These are phyloP conservation scores for Lepidium aucheri DNA, from an alignment of 345 rosid genomes.

Conservation along the genomic window DNA sequence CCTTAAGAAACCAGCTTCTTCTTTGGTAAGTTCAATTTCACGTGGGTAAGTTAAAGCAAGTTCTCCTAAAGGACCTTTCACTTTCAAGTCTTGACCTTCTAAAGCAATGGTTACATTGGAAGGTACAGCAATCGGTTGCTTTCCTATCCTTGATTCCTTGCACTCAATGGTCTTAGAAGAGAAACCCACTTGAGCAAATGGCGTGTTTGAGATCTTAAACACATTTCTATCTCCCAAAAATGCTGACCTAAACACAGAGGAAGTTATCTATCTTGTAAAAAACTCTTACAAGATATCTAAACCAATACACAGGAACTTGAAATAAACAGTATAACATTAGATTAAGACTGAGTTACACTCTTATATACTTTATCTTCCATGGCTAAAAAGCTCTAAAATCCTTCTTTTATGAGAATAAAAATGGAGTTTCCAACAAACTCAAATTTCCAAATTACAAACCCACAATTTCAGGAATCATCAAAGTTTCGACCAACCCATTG, in stretches of 20 bases:
- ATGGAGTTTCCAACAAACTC: neutral
- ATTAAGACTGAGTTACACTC: neutral
- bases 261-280: neutral
- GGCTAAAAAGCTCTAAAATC: neutral
- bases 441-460: neutral
- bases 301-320: neutral
- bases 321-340: neutral
- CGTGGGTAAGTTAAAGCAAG: constrained; percentile 64
- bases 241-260: constrained; percentile 35
- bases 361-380: neutral
- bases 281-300: neutral
- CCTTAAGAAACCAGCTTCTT: constrained; percentile 54
- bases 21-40: constrained; percentile 62
- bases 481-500: neutral
- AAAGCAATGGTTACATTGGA: constrained; percentile 59
- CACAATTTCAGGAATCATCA: neutral
- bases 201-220: constrained; percentile 29
- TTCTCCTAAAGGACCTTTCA: constrained; percentile 91
- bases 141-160: constrained; percentile 92
- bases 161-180: constrained; percentile 53
- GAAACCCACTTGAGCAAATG: constrained; percentile 33
- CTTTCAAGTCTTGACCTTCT: constrained; percentile 63
- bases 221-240: constrained; percentile 61
- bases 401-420: neutral
- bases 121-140: constrained; percentile 76